These are phyloP conservation scores for Suillus bovinus DNA, from an alignment of 768 basidiomycete genomes.

Conservation along the genomic window DNA sequence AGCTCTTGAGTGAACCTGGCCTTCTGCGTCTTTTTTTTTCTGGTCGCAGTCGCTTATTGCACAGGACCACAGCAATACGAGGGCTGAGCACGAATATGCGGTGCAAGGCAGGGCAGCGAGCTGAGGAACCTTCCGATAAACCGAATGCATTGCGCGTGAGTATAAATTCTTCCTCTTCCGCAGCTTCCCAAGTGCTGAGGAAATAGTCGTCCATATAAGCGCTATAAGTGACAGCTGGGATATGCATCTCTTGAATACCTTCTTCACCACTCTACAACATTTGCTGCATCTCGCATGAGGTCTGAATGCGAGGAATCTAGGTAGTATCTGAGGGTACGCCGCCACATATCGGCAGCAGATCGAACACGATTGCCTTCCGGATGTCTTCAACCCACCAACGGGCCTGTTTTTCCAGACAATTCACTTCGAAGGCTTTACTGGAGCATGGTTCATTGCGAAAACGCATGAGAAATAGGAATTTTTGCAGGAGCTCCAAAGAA, in stretches of 20 bases:
- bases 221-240: slow-evolving; percentile 27
- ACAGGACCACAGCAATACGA: slow-evolving; percentile 32
- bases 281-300: slow-evolving; percentile 8
- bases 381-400: slow-evolving; percentile 26
- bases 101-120: slow-evolving; percentile 24
- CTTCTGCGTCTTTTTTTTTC: not conserved
- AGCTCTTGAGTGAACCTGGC: not conserved
- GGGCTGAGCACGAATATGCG: slow-evolving; percentile 38
- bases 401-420: slow-evolving; percentile 19
- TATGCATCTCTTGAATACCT: slow-evolving; percentile 5
- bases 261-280: not conserved
- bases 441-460: slow-evolving; percentile 26
- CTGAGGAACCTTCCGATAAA: slow-evolving; percentile 34
- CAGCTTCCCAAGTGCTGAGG: slow-evolving; percentile 38
- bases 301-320: slow-evolving; percentile 31
- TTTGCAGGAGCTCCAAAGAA: slow-evolving; percentile 31
- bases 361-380: slow-evolving; percentile 20
- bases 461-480: slow-evolving; percentile 39
- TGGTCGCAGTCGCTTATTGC: slow-evolving; percentile 19
- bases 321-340: slow-evolving; percentile 32
- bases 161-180: slow-evolving; percentile 34
- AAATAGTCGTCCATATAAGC: slow-evolving; percentile 29
- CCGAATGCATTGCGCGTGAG: slow-evolving; percentile 34
- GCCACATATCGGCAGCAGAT: slow-evolving; percentile 30
- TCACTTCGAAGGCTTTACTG: slow-evolving; percentile 28